phyloP scores from a whole-genome alignment of 495 filamentous ascomycete species.

The Hyaloscypha finlandica region DNA sequence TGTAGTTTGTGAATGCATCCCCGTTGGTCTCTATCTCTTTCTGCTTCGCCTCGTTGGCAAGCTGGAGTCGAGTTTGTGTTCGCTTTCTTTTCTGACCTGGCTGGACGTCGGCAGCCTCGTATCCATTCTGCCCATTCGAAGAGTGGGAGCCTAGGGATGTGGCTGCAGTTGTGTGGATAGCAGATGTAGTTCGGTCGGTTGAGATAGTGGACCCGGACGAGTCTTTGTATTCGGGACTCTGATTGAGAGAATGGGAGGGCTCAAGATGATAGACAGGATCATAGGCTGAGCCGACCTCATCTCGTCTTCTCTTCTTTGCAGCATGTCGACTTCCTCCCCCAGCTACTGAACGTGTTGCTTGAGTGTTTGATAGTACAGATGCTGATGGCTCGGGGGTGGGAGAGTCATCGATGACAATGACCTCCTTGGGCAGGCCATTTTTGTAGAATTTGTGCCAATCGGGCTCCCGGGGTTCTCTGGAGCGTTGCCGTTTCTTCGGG shows the following conservation, averaged over 20 bases:
- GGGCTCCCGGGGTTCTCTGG: conserved; percentile 48
- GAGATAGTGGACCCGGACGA: conserved; percentile 72
- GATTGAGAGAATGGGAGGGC: conserved; percentile 68
- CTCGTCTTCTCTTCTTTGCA: conserved; percentile 53
- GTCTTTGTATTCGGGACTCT: conserved; percentile 64
- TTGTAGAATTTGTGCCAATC: conserved; percentile 92
- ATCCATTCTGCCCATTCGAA: conserved; percentile 61
- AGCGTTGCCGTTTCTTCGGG: conserved; percentile 54
- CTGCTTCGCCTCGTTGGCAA: conserved; percentile 78
- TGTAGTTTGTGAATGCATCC: conserved; percentile 75
- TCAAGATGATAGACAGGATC: conserved; percentile 64
- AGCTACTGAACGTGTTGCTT: conserved; percentile 15
- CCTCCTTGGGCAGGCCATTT: conserved; percentile 88
- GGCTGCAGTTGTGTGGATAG: conserved; percentile 82
- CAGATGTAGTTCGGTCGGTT: conserved; percentile 84
- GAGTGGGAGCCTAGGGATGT: conserved; percentile 78
- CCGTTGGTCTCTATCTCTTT: conserved; percentile 65
- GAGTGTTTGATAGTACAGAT: conserved; percentile 26
- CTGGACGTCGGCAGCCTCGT: conserved; percentile 54
- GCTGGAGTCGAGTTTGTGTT: conserved; percentile 69
- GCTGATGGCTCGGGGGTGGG: conserved; percentile 36
- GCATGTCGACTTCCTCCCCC: conserved; percentile 36
- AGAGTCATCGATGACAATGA: conserved; percentile 94
- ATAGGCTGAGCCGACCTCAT: conserved; percentile 45
- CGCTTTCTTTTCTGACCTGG: conserved; percentile 85